phyloP scores from a whole-genome alignment of 2,329 filamentous ascomycete genomes.

The Kalaharituber pfeilii region DNA sequence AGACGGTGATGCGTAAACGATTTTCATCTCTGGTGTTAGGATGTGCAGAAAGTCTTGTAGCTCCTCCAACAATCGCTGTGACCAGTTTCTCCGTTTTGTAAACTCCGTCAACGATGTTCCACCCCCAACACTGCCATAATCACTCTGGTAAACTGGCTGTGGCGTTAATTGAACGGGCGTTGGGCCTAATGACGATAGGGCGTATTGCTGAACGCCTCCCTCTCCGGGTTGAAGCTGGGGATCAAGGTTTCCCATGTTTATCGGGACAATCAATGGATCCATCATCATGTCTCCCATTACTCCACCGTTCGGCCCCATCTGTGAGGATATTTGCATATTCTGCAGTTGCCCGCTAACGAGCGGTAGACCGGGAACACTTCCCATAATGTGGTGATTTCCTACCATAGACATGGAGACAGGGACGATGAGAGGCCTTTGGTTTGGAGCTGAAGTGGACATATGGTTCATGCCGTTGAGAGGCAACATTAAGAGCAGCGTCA shows the following conservation, averaged over 20 bases:
- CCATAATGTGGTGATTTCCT: neutral
- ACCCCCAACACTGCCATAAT: constrained; percentile 23
- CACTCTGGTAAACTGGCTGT: constrained; percentile 5
- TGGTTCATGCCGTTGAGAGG: neutral
- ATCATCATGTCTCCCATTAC: neutral
- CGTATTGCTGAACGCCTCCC: neutral
- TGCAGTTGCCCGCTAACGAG: neutral
- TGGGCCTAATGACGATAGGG: neutral
- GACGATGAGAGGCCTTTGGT: neutral
- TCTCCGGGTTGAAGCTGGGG: neutral
- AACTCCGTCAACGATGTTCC: constrained; percentile 46
- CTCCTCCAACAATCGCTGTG: constrained; percentile 74
- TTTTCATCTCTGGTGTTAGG: constrained; percentile 63
- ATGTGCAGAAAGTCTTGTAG: constrained; percentile 78
- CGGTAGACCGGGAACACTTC: neutral
- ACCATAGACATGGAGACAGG: neutral
- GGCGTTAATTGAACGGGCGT: neutral
- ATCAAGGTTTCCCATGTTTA: neutral
- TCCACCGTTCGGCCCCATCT: neutral
- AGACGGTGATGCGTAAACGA: constrained; percentile 74
- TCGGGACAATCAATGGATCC: neutral
- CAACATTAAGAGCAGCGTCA: constrained; percentile 1
- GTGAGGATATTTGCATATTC: constrained; percentile 2
- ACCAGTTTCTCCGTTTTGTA: constrained; percentile 58
- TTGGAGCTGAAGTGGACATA: neutral